Percentiles rank a stretch among this genome's conserved stretches.
Evolutionary conservation across 345 rosid genomes (phyloP).

Genomic region (Microthlaspi erraticum): DNA sequence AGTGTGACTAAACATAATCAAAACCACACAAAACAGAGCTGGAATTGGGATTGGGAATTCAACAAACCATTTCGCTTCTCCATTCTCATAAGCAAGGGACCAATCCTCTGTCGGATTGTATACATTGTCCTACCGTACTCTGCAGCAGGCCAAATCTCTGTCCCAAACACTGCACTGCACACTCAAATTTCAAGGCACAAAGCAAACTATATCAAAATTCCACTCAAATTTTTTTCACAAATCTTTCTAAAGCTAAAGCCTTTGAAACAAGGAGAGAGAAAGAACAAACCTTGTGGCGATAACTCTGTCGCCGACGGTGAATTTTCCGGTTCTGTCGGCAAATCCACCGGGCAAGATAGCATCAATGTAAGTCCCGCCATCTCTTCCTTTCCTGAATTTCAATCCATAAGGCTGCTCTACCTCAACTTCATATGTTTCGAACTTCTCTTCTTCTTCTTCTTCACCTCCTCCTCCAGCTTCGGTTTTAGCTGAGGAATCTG

Average conservation of each 20-base stretch:
- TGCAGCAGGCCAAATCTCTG: conserved; percentile 98
- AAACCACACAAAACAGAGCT: background rate
- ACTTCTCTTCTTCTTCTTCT: conserved; percentile 53
- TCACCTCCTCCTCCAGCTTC: conserved; percentile 47
- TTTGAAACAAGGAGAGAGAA: conserved; percentile 5
- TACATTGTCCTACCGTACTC: conserved; percentile 99
- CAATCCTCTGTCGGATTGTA: conserved; percentile 90
- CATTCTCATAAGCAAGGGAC: conserved; percentile 91
- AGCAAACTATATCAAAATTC: background rate
- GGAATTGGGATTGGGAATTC: too few relatives aligned
- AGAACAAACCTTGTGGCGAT: conserved; percentile 83
- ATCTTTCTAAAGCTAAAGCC: background rate
- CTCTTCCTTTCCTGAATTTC: conserved; percentile 86
- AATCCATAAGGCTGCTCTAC: conserved; percentile 82
- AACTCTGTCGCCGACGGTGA: conserved; percentile 88
- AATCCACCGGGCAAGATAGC: conserved; percentile 80
- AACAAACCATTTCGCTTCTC: conserved; percentile 78
- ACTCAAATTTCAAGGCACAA: conserved; percentile 41
- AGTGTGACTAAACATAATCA: too few relatives aligned
- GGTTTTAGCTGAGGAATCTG: conserved; percentile 53
- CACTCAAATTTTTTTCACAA: background rate
- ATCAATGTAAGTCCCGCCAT: conserved; percentile 91
- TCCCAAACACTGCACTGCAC: conserved; percentile 98
- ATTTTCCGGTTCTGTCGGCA: conserved; percentile 79
- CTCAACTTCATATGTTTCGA: conserved; percentile 86